Evolutionary conservation across 2,329 filamentous ascomycete genomes (phyloP).

Genomic region (Ophiosphaerella korrae): DNA sequence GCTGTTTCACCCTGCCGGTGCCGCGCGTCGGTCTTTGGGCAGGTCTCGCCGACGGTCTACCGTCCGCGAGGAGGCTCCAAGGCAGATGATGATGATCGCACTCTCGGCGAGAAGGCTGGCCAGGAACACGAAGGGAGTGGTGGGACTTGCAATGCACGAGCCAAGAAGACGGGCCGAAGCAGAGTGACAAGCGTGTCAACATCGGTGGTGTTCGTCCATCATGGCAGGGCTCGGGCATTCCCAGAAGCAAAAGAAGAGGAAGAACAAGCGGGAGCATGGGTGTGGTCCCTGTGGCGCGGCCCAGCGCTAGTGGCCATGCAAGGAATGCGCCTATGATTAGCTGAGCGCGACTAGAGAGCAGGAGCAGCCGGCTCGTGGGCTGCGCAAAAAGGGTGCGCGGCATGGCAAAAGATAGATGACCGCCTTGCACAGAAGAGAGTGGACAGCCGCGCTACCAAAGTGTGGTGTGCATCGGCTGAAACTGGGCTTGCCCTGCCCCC

Average conservation of each 20-base stretch:
- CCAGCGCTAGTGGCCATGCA: background rate
- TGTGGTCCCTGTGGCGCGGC: background rate
- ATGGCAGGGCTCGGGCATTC: background rate
- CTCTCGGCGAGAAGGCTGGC: background rate
- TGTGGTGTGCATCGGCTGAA: constrained; percentile 5
- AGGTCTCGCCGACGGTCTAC: background rate
- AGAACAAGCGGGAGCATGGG: no score
- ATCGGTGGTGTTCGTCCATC: background rate
- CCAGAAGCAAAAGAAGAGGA: background rate
- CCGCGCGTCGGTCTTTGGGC: constrained; percentile 3
- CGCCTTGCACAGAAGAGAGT: background rate
- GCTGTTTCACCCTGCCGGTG: constrained; percentile 6
- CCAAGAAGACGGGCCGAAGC: background rate
- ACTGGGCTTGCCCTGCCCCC: background rate
- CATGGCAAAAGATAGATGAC: background rate
- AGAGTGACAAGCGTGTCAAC: background rate
- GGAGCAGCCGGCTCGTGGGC: no score
- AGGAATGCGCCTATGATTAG: constrained; percentile 6
- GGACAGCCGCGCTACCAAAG: background rate
- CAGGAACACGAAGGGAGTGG: background rate
- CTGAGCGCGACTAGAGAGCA: background rate
- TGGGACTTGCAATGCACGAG: background rate
- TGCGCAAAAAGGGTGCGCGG: no score
- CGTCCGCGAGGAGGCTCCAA: background rate
- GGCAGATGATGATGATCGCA: background rate